Evolutionary conservation across 176 grass and related monocot species (phyloP), one percentile per base, ranked within the genome.

Genomic region (Carex cristatella): DNA sequence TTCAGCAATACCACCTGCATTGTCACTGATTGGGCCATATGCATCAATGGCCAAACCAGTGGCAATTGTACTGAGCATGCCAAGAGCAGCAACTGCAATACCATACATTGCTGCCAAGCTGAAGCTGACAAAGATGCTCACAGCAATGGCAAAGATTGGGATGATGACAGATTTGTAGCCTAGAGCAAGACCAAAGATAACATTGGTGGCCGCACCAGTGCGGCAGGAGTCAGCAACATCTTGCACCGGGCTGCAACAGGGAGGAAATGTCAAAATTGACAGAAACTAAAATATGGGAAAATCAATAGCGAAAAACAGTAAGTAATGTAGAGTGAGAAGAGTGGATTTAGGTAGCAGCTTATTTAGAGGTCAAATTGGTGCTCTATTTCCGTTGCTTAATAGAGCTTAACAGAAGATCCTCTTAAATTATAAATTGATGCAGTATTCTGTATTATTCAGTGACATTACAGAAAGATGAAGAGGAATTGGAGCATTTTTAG

Each of bases 1-100:
- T 80, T 97, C 94, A 83, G 94, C 94, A 86, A 97, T 97, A 28
- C 94, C 94, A 90, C 94, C 94, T 81, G 94, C 94, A 31, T 97
- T 97, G 69, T 97, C 94, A 69, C 94, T 97, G 56, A 97, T 97
- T 58, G 94, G 94, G 0, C 94, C 94, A 85, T 97, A 97, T 18
- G 94, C 94, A 92, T 97, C 94, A 82, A 97, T 97, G 58, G 94
- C 90, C 87, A 97, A 92, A 14, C 94, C 94, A 62, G 94, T 97
- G 7, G 94, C 94, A 48, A 97, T 97, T 4, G 94, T 97, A 86
- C 94, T 97, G 12, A 97, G 87, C 94, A 97, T 97, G 67, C 92
- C 94, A 83, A 97, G 94, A 73, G 94, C 94, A 88, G 94, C 92
- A 59, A 97, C 94, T 80, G 94, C 94, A 86, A 97, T 91, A 82